Base-by-base conservation (phyloP, 768 basidiomycete genomes). In the Inosperma sp. region DNA sequence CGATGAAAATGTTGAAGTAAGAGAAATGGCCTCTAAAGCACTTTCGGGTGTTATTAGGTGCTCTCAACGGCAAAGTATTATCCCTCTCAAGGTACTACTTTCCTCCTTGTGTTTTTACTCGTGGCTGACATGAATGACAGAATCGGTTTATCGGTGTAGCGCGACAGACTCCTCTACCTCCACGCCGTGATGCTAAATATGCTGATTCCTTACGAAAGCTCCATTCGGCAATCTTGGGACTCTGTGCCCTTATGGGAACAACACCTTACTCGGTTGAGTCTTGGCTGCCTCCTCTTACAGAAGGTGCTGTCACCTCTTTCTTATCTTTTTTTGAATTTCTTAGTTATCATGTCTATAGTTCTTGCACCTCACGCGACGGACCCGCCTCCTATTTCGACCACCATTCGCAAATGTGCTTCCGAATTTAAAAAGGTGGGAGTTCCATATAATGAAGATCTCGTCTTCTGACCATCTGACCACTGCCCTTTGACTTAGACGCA, bases 181-280 rank as follows among this genome's bases (percentile, higher is more conserved):
- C 74, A 48, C 76, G 92, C 56, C 75, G 80, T 36, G 82, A 89
- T 55, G 77, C 85, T 31, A 63, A 70, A 13, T 94, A 94, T 61
- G 78, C 83, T n/a, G 81, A 83, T 48, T 76, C 81, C 10, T 64
- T 93, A 57, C 80, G 83, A 39, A 76, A 78, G 41, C 74, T 94
- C 49, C 93, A 96, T 64, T 89, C 89, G 25, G 93, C 89, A 5
- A 86, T 97, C 47, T 78, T 97, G 43, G 94, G 94, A 25, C 75
- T 93, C 45, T 90, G 89, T 59, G 89, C 94, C 8, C 75, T 97
- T 37, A 80, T 97, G 44, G 89, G 92, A 64, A 94, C 93, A 51
- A 88, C 88, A 68, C 94, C 94, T 10, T 96, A 95, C 71, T 92
- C 93, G 9, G 88, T 96, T 2, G 94, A 95, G 59, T 76, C 83